Percentiles rank a stretch among this genome's conserved stretches.
Conservation (phyloP, 768 basidiomycete genomes). For the Macrocybe gigantea region DNA sequence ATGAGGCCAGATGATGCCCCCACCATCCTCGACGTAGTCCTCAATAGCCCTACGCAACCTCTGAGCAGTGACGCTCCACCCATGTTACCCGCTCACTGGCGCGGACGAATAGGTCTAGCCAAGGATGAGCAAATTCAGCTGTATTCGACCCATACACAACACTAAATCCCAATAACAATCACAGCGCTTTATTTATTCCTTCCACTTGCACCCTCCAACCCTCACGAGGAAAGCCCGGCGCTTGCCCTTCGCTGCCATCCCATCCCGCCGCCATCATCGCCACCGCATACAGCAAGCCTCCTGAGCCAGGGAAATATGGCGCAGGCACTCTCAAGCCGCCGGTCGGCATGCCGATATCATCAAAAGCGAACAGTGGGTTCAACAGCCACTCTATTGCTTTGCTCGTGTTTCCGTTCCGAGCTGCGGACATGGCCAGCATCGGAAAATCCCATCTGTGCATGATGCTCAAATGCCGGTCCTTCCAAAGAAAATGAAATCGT, state of each 20-base stretch:
- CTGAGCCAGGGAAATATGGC: slow-evolving; percentile 56
- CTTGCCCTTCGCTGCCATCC: slow-evolving; percentile 29
- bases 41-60: not conserved
- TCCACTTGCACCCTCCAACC: slow-evolving; percentile 23
- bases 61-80: not conserved
- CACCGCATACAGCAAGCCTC: slow-evolving; percentile 42
- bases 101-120: slow-evolving; percentile 49
- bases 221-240: slow-evolving; percentile 20
- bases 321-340: slow-evolving; percentile 50
- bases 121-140: slow-evolving; percentile 41
- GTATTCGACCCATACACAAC: no score
- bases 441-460: slow-evolving; percentile 52
- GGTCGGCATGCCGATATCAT: slow-evolving; percentile 56
- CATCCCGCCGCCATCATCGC: slow-evolving; percentile 59
- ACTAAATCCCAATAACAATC: not conserved
- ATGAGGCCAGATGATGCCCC: slow-evolving; percentile 55
- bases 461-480: not conserved
- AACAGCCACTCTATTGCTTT: slow-evolving; percentile 51
- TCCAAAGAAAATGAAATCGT: not conserved
- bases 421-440: slow-evolving; percentile 59
- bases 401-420: slow-evolving; percentile 41
- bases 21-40: not conserved
- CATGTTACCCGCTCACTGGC: slow-evolving; percentile 24
- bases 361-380: slow-evolving; percentile 48
- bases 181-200: slow-evolving; percentile 13